Evolutionary conservation across 352 stramenopile genomes (phyloP).

Genomic region (Globisporangium sylvaticum): DNA sequence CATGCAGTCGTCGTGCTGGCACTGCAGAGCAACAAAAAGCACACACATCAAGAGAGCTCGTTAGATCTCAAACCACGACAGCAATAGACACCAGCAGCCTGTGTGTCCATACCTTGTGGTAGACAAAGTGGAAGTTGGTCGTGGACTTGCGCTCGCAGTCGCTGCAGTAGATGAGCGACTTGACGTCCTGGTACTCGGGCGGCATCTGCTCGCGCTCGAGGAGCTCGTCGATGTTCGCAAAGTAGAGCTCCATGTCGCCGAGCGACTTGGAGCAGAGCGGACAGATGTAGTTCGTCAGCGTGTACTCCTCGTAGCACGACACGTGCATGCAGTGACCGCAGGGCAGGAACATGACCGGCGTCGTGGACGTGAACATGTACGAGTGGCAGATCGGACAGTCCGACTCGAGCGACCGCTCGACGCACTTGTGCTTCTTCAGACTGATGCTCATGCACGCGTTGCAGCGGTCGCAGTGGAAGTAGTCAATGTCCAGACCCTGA

Average conservation of each 20-base stretch:
- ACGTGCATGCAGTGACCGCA: slow-evolving; percentile 97
- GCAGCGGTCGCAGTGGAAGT: slow-evolving; percentile 97
- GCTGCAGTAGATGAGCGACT: slow-evolving; percentile 80
- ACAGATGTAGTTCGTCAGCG: slow-evolving; percentile 93
- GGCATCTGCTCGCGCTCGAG: slow-evolving; percentile 80
- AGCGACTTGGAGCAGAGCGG: slow-evolving; percentile 94
- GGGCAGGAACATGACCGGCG: slow-evolving; percentile 92
- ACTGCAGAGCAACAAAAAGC: slow-evolving; percentile 25
- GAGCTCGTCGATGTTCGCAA: slow-evolving; percentile 82
- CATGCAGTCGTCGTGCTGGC: slow-evolving; percentile 67
- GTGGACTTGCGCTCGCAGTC: slow-evolving; percentile 84
- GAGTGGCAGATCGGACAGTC: slow-evolving; percentile 95
- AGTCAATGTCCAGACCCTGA: slow-evolving; percentile 93
- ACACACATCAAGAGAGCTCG: background rate
- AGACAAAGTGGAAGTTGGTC: slow-evolving; percentile 83
- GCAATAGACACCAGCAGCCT: too few species aligned
- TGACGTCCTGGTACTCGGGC: slow-evolving; percentile 65
- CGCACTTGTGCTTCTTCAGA: slow-evolving; percentile 91
- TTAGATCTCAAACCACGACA: background rate
- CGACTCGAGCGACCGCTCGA: slow-evolving; percentile 92
- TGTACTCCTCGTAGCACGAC: slow-evolving; percentile 93
- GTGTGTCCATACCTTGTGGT: slow-evolving; percentile 90
- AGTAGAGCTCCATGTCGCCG: slow-evolving; percentile 92
- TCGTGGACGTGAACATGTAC: slow-evolving; percentile 95
- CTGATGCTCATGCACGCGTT: slow-evolving; percentile 96